Percentiles rank a stretch among this genome's conserved stretches.
Conservation (phyloP, 2,329 filamentous ascomycete species). For the Colletotrichum sp. region DNA sequence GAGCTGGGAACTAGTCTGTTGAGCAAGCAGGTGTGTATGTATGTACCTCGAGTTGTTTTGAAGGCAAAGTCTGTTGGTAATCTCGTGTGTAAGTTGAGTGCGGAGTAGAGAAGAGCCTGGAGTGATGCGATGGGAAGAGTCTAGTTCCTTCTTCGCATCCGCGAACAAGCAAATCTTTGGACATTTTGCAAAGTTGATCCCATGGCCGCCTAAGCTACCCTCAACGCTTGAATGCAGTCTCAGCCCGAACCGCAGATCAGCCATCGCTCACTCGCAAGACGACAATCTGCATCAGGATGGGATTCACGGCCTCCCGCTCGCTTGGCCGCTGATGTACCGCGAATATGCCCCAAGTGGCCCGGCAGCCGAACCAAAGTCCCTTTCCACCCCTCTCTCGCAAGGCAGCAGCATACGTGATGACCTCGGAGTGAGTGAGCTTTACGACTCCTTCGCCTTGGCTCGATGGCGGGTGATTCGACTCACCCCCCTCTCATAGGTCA, state of each 20-base stretch:
- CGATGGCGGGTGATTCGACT: not conserved
- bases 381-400: not conserved
- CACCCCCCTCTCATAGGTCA: not conserved
- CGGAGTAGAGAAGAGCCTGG: not conserved
- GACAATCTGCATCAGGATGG: not conserved
- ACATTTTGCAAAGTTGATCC: not conserved
- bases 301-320: not conserved
- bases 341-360: not conserved
- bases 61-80: not conserved
- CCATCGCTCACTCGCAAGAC: not conserved
- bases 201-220: not conserved
- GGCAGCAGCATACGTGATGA: not conserved
- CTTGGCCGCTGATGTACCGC: not conserved
- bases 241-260: not conserved
- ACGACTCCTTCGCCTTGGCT: not conserved
- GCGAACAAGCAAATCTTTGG: not conserved
- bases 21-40: not conserved
- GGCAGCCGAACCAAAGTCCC: not conserved
- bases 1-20: not conserved
- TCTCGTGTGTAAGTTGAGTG: not conserved
- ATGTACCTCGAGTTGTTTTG: not conserved
- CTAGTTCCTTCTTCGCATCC: not conserved
- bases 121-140: not conserved
- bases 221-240: not conserved
- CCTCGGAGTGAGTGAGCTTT: not conserved